Conservation (phyloP, 768 basidiomycete species). For the Hygrocybe punicea region DNA sequence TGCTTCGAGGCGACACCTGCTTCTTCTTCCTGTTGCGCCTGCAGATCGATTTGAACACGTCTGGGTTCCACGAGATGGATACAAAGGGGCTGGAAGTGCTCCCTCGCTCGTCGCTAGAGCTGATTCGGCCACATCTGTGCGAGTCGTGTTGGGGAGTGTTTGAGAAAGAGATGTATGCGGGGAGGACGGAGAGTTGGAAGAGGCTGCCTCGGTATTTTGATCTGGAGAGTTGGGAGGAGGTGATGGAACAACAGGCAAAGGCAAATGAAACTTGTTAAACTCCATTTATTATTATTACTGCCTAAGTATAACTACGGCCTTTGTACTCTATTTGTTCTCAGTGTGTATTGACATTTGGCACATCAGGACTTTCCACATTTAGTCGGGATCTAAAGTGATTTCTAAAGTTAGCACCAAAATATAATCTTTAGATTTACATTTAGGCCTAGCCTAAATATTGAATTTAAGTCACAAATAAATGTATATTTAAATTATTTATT, state of each 20-base stretch:
- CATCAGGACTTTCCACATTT: too few relatives aligned
- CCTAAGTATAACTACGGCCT: too few relatives aligned
- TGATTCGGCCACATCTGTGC: constrained; percentile 14
- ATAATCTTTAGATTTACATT: too few relatives aligned
- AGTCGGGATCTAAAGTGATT: too few relatives aligned
- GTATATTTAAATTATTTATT: too few relatives aligned
- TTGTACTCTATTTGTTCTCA: too few relatives aligned
- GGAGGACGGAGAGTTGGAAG: constrained; percentile 11
- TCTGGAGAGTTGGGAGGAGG: constrained; percentile 1
- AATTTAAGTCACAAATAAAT: too few relatives aligned
- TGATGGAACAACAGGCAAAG: neutral
- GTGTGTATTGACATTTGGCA: too few relatives aligned
- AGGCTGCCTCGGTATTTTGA: constrained; percentile 10
- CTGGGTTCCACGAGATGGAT: constrained; percentile 12
- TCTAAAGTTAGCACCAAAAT: too few relatives aligned
- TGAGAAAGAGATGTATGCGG: constrained; percentile 1
- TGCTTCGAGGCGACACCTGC: constrained; percentile 7
- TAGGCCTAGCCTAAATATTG: too few relatives aligned
- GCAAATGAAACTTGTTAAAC: neutral
- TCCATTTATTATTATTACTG: too few relatives aligned
- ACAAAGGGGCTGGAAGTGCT: constrained; percentile 14
- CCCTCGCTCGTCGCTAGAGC: neutral
- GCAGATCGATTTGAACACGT: constrained; percentile 6
- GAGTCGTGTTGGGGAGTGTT: constrained; percentile 9
- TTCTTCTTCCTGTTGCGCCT: constrained; percentile 7